Base-by-base conservation (phyloP, 2,329 filamentous ascomycete species). In the Aspergillus uvarum region DNA sequence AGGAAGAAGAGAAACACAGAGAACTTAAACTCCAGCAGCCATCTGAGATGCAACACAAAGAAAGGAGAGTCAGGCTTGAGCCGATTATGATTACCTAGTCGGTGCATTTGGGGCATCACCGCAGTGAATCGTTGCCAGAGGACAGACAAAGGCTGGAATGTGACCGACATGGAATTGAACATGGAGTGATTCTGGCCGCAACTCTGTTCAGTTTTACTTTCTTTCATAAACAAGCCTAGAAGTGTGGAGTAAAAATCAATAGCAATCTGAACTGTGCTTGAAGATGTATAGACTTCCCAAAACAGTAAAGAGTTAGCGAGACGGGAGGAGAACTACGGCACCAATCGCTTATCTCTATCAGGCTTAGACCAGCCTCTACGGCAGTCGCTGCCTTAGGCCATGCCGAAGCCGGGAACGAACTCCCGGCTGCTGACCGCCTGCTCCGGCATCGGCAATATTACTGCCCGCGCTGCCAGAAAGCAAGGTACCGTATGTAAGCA, bases 401-500 rank as follows among this genome's bases (percentile, higher is more conserved):
- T 16, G 22, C 38, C 38, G 38, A 44, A 44, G 38, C 38, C 38
- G 38, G 38, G 38, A 44, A 19, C 14, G 16, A 44, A 19, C 14
- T 44, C 16, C 32, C 16, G 52, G 24, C 21, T 16, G 38, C 22
- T 55, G 42, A 55, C 38, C 38, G 53, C 32, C 53, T 47, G 42
- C 42, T 53, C 53, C 53, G 53, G 53, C 53, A 55, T 55, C 53
- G 53, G 53, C 38, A 47, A 19, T 47, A 47, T 16, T 26, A n/a
- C 22, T 3, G 22, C 22, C 22, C 22, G 22, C 22, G 22, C n/a
- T 35, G 32, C 32, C 11, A 6, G 11, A 12, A 35, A 16, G 32
- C 16, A 35, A 35, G 32, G 32, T 35, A 35, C 32, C 32, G 32
- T 35, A 35, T 35, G 26, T 35, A 16, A 12, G 11, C 32, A 12